Conservation (phyloP, 305 asterid species). For the Fraxinus latifolia region DNA sequence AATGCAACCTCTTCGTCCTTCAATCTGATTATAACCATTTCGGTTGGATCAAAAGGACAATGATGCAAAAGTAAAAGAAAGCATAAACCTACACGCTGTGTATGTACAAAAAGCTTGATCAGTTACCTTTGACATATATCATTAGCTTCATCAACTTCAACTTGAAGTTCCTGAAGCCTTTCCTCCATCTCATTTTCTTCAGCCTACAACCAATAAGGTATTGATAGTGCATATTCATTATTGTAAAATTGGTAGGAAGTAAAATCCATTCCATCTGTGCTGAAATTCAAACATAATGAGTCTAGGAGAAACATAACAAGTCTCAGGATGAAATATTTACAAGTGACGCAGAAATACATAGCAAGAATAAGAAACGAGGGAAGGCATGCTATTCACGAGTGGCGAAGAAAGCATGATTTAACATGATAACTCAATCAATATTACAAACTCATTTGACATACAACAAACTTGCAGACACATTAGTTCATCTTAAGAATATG, state of each 20-base stretch:
- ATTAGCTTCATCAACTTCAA: constrained; percentile 47
- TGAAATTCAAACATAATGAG: neutral
- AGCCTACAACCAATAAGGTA: constrained; percentile 51
- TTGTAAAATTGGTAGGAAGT: constrained; percentile 1
- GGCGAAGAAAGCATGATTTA: neutral
- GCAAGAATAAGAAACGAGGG: neutral
- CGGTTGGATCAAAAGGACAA: constrained; percentile 29
- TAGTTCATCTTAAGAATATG: constrained; percentile 18
- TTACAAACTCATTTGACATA: neutral
- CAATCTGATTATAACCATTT: constrained; percentile 44
- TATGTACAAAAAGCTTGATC: constrained; percentile 11
- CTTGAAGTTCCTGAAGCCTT: constrained; percentile 57
- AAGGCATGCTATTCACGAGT: neutral
- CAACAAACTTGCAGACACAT: neutral
- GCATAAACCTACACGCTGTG: constrained; percentile 9
- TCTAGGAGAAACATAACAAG: neutral
- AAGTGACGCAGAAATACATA: neutral
- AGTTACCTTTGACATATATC: constrained; percentile 49
- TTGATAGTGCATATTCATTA: constrained; percentile 14
- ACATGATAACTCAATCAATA: neutral
- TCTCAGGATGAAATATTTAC: neutral
- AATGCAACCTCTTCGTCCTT: constrained; percentile 61
- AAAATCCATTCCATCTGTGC: neutral
- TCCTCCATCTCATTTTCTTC: constrained; percentile 75
- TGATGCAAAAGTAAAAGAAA: neutral